Evolutionary conservation across 306 rosid species (phyloP).

Genomic region (Parietaria judaica): DNA sequence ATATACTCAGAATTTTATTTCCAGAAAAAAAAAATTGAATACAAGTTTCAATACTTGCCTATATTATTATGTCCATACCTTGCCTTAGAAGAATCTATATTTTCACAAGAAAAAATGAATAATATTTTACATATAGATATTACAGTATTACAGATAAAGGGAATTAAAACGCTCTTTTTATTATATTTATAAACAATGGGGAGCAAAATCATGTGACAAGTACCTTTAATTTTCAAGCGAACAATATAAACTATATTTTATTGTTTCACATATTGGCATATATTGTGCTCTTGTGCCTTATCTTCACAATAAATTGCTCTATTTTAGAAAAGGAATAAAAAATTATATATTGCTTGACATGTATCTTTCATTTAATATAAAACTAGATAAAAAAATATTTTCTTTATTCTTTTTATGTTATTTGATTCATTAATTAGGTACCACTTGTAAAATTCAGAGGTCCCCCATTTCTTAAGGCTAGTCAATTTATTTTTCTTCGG

Average conservation of each 20-base stretch:
- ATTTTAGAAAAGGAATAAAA: slow-evolving; percentile 17
- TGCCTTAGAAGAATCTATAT: too few species aligned
- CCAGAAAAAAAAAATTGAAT: too few species aligned
- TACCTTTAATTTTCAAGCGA: too few species aligned
- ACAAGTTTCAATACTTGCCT: too few species aligned
- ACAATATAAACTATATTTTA: too few species aligned
- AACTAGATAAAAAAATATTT: slow-evolving; percentile 15
- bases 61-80: too few species aligned
- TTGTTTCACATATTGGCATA: too few species aligned
- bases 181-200: not conserved
- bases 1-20: too few species aligned
- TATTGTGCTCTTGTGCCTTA: slow-evolving; percentile 11
- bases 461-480: slow-evolving; percentile 10
- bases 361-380: slow-evolving; percentile 15
- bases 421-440: slow-evolving; percentile 24
- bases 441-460: slow-evolving; percentile 5
- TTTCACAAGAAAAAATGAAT: too few species aligned
- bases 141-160: too few species aligned
- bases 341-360: slow-evolving; percentile 16
- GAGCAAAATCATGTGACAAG: slow-evolving; percentile 1
- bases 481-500: slow-evolving; percentile 7
- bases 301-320: slow-evolving; percentile 21
- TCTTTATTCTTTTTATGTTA: slow-evolving; percentile 25
- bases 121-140: too few species aligned
- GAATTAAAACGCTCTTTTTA: too few species aligned